Percentiles rank a stretch among this genome's conserved stretches.
These are phyloP conservation scores for Amanita fuliginea DNA, from an alignment of 768 basidiomycete genomes.

Conservation along the genomic window DNA sequence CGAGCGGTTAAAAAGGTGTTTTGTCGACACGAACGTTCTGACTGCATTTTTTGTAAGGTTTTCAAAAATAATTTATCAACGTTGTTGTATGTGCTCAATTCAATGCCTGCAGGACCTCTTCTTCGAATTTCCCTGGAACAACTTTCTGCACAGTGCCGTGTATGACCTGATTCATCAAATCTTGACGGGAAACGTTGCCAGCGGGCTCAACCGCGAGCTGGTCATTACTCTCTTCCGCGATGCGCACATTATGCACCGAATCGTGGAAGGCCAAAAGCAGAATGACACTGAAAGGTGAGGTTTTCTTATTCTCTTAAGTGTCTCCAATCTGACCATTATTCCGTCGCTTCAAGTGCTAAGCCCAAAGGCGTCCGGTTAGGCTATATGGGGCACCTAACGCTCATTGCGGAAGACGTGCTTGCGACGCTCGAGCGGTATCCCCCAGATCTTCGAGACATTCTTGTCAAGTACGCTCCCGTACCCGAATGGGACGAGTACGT, in stretches of 20 bases:
- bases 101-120: constrained; percentile 68
- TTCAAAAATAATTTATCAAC: constrained; percentile 9
- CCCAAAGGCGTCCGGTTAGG: constrained; percentile 76
- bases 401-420: constrained; percentile 93
- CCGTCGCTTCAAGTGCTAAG: constrained; percentile 40
- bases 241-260: constrained; percentile 70
- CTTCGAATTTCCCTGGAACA: constrained; percentile 95
- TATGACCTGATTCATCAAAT: constrained; percentile 96
- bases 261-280: constrained; percentile 73
- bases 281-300: constrained; percentile 70
- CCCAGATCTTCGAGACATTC: constrained; percentile 53
- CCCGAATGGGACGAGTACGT: constrained; percentile 87
- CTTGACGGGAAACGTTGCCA: constrained; percentile 76
- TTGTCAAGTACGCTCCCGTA: constrained; percentile 62
- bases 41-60: constrained; percentile 64
- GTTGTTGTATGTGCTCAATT: not conserved
- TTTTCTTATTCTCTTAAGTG: not conserved
- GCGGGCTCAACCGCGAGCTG: constrained; percentile 77
- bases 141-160: constrained; percentile 92
- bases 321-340: not conserved
- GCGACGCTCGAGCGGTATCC: constrained; percentile 84
- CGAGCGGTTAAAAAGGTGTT: constrained; percentile 69
- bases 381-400: constrained; percentile 94
- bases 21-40: constrained; percentile 65
- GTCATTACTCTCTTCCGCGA: constrained; percentile 81